Evolutionary conservation across 1,284 basidiomycete species (phyloP).

Genomic region (Rhizopogon parksii): DNA sequence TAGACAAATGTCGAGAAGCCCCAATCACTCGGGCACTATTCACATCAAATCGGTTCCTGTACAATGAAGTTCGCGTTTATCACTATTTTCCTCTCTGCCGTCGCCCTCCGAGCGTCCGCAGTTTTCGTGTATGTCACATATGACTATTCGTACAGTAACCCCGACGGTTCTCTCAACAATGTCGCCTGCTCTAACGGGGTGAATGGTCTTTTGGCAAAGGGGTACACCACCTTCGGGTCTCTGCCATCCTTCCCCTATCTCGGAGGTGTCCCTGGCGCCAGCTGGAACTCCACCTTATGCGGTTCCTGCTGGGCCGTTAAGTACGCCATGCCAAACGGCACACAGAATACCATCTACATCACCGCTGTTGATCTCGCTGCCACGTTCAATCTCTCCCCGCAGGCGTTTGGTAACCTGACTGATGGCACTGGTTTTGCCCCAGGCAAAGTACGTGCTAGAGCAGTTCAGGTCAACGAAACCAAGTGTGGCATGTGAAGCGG

Average conservation of each 20-base stretch:
- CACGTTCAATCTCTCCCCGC: conserved; percentile 36
- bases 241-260: conserved; percentile 39
- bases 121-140: conserved; percentile 30
- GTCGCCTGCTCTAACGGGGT: conserved; percentile 47
- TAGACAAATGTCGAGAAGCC: neutral
- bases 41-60: neutral
- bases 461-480: conserved; percentile 28
- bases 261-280: conserved; percentile 36
- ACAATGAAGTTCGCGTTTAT: conserved; percentile 25
- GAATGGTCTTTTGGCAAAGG: conserved; percentile 39
- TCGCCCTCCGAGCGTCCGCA: conserved; percentile 19
- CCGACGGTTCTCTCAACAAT: conserved; percentile 25
- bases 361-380: conserved; percentile 35
- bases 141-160: conserved; percentile 37
- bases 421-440: conserved; percentile 30
- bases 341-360: conserved; percentile 28
- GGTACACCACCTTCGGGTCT: conserved; percentile 34
- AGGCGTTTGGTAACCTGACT: conserved; percentile 39
- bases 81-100: conserved; percentile 16
- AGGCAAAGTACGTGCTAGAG: conserved; percentile 34
- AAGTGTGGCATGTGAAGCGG: conserved; percentile 32
- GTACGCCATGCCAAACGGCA: conserved; percentile 26
- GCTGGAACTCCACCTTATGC: conserved; percentile 40
- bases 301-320: conserved; percentile 43
- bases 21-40: neutral